A percentile compares a stretch with the other conserved stretches of the same genome.
These are phyloP conservation scores for Suillus brevipes DNA, from an alignment of 768 basidiomycete genomes.

Conservation along the genomic window DNA sequence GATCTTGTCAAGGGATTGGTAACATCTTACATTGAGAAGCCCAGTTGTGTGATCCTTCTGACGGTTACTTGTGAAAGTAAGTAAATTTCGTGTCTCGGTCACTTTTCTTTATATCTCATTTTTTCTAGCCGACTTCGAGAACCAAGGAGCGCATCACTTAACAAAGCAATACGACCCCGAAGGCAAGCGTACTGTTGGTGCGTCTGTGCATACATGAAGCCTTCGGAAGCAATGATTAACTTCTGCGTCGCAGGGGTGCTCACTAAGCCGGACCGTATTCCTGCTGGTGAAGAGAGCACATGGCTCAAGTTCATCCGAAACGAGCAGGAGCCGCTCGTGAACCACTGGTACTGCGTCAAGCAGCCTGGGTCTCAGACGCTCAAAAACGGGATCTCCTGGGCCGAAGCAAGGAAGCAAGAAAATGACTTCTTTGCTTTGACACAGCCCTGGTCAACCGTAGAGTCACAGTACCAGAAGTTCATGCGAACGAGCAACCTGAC, in stretches of 20 bases:
- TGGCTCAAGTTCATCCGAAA: constrained; percentile 63
- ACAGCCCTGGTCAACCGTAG: constrained; percentile 56
- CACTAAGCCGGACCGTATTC: constrained; percentile 70
- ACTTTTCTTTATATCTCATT: constrained; percentile 25
- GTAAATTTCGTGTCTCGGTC: constrained; percentile 3
- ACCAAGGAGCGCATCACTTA: constrained; percentile 71
- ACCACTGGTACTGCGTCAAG: constrained; percentile 42
- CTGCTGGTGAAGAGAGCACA: constrained; percentile 18
- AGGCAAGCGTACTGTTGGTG: constrained; percentile 72
- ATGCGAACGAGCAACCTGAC: constrained; percentile 59
- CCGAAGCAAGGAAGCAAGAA: constrained; percentile 57
- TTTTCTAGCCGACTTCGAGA: constrained; percentile 74
- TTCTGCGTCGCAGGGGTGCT: constrained; percentile 51
- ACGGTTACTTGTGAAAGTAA: constrained; percentile 52
- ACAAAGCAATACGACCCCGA: constrained; percentile 60
- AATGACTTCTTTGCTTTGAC: constrained; percentile 54
- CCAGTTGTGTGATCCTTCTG: constrained; percentile 68
- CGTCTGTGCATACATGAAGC: constrained; percentile 49
- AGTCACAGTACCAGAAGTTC: constrained; percentile 47
- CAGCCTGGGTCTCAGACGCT: constrained; percentile 35
- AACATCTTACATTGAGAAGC: constrained; percentile 57
- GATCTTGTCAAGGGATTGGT: constrained; percentile 61
- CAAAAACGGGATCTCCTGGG: constrained; percentile 44
- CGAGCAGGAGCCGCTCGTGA: constrained; percentile 37
- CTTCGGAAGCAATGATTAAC: constrained; percentile 40